phyloP scores from a whole-genome alignment of 148 eudicot species.

The Nyssa sinensis region DNA sequence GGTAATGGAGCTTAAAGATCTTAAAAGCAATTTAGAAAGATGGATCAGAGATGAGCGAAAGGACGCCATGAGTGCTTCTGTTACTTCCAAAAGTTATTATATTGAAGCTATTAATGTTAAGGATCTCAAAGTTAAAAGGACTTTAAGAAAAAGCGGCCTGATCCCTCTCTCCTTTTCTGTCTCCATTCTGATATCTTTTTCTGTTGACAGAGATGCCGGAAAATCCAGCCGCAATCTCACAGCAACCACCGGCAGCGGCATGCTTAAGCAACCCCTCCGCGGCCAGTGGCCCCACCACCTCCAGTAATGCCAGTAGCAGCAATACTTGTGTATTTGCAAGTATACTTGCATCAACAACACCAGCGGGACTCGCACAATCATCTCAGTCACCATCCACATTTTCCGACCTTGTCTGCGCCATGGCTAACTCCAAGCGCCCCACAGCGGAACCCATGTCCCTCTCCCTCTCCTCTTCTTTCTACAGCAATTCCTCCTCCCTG shows the following conservation, averaged over 20 bases:
- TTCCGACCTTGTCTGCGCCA: constrained; percentile 29
- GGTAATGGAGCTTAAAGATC: neutral
- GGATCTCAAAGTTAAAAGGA: constrained; percentile 3
- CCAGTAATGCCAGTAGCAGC: constrained; percentile 14
- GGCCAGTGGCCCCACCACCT: constrained; percentile 26
- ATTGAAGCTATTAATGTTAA: neutral
- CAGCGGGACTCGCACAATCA: constrained; percentile 25
- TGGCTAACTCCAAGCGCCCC: constrained; percentile 23
- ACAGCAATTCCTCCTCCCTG: constrained; percentile 30
- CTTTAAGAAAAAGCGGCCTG: constrained; percentile 4
- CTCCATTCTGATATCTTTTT: neutral
- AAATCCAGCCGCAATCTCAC: constrained; percentile 23
- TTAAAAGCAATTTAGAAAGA: constrained; percentile 19
- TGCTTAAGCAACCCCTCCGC: constrained; percentile 15
- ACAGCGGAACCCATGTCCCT: constrained; percentile 44
- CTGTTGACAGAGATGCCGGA: constrained; percentile 47
- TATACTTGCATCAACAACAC: constrained; percentile 34
- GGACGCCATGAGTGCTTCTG: constrained; percentile 42
- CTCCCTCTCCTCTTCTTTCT: constrained; percentile 57
- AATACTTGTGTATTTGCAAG: constrained; percentile 31
- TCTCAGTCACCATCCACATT: constrained; percentile 38
- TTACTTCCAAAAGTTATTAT: constrained; percentile 11
- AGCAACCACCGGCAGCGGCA: constrained; percentile 17
- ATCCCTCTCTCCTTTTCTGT: constrained; percentile 9
- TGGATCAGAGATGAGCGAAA: constrained; percentile 20